Percentiles rank a stretch among this genome's conserved stretches.
These are phyloP conservation scores for Ogataea hybrid DNA, from an alignment of 1,139 yeast genomes.

Conservation along the genomic window DNA sequence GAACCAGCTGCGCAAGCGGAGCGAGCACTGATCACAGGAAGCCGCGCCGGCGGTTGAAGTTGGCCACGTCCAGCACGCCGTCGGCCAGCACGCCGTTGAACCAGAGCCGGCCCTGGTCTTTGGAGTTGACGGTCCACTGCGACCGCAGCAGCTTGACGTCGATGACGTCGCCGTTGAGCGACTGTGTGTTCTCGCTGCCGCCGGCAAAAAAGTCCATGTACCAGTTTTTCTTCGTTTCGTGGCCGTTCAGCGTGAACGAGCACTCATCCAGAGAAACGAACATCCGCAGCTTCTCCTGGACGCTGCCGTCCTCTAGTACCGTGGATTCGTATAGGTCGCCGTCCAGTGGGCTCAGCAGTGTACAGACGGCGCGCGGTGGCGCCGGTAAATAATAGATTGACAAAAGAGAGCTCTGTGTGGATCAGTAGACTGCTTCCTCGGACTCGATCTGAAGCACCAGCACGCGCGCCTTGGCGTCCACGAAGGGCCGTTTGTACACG, in stretches of 20 bases:
- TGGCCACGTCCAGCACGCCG: conserved; percentile 27
- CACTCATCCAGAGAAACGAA: conserved; percentile 21
- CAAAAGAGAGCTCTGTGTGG: conserved; percentile 29
- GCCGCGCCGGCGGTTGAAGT: conserved; percentile 22
- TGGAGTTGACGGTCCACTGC: conserved; percentile 29
- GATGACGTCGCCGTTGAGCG: conserved; percentile 22
- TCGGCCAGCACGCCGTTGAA: conserved; percentile 26
- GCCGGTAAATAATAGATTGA: conserved; percentile 32
- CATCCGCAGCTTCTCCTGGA: conserved; percentile 23
- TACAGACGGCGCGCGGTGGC: conserved; percentile 32
- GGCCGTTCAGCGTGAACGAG: conserved; percentile 25
- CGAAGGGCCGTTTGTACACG: conserved; percentile 58
- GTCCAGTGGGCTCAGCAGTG: conserved; percentile 25
- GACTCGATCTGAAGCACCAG: conserved; percentile 56
- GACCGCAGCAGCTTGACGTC: conserved; percentile 30
- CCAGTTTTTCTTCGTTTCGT: conserved; percentile 31
- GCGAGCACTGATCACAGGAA: conserved; percentile 54
- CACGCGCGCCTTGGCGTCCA: conserved; percentile 47
- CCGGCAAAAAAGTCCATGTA: conserved; percentile 10
- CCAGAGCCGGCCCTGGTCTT: conserved; percentile 25
- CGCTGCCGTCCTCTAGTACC: conserved; percentile 5
- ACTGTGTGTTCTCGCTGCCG: not conserved
- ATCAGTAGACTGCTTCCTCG: conserved; percentile 27
- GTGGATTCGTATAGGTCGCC: conserved; percentile 26
- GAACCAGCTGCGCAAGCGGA: conserved; percentile 72